Conservation (phyloP, 108 stramenopile genomes). For the Pseudonitzschia delicatissima region DNA sequence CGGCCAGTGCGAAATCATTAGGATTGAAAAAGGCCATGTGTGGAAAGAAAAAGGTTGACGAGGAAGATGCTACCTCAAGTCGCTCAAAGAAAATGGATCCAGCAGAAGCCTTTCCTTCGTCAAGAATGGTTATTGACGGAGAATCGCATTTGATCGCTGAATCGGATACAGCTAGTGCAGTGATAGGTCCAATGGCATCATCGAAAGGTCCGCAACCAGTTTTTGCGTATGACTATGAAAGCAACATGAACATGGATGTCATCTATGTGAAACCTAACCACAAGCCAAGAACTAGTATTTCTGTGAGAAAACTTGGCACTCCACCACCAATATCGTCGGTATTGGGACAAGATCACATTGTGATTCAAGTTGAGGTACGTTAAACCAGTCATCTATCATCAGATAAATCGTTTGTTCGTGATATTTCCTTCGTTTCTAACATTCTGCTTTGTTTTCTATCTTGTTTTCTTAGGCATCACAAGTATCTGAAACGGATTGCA, state of each 20-base stretch:
- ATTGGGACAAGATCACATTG: not conserved
- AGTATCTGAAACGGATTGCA: constrained; percentile 49
- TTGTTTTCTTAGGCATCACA: constrained; percentile 44
- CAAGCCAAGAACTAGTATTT: constrained; percentile 15
- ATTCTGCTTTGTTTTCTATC: not conserved
- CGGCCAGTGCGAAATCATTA: no score
- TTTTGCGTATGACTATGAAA: constrained; percentile 43
- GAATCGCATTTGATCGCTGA: not conserved
- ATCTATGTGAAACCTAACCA: constrained; percentile 21
- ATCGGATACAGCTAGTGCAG: not conserved
- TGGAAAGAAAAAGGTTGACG: not conserved
- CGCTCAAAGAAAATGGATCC: constrained; percentile 7
- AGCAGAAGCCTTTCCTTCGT: constrained; percentile 14
- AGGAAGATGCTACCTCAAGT: constrained; percentile 2
- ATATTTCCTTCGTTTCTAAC: not conserved
- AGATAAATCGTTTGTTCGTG: no score
- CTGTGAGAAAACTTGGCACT: constrained; percentile 6
- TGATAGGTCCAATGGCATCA: constrained; percentile 8
- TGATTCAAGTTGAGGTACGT: constrained; percentile 46
- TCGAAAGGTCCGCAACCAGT: constrained; percentile 35
- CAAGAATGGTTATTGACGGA: constrained; percentile 15
- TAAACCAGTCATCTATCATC: no score
- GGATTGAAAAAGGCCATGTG: no score
- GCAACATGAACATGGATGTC: constrained; percentile 29
- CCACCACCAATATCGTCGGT: constrained; percentile 2